Conservation (phyloP, 1,284 basidiomycete genomes). For the Pholiota adiposa region DNA sequence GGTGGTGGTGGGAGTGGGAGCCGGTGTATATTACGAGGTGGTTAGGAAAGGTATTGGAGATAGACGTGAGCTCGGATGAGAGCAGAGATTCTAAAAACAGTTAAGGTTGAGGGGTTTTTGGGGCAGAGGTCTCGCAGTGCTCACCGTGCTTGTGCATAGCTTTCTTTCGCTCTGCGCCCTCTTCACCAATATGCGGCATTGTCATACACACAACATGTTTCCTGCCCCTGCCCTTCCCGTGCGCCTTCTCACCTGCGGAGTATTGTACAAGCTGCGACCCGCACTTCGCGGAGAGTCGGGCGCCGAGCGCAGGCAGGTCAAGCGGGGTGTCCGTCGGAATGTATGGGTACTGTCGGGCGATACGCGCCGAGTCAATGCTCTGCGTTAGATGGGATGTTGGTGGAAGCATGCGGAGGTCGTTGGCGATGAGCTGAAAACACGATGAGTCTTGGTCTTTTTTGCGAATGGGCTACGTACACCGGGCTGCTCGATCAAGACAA, state of each 20-base stretch:
- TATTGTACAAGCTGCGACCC: constrained; percentile 48
- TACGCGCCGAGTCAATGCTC: constrained; percentile 50
- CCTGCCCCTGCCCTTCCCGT: constrained; percentile 33
- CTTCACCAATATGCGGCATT: constrained; percentile 54
- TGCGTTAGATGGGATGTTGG: constrained; percentile 52
- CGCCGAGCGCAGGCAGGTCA: constrained; percentile 39
- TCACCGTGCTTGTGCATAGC: constrained; percentile 56
- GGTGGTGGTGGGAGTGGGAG: constrained; percentile 38
- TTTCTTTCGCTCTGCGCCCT: constrained; percentile 45
- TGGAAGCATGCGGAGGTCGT: constrained; percentile 65
- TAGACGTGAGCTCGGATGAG: constrained; percentile 48
- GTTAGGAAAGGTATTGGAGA: constrained; percentile 55
- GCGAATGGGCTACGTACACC: constrained; percentile 51
- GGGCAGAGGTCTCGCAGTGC: constrained; percentile 25
- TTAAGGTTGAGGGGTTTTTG: constrained; percentile 4
- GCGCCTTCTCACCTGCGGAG: constrained; percentile 40
- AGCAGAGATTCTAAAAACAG: constrained; percentile 43
- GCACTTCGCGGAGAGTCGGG: constrained; percentile 54
- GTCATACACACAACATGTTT: constrained; percentile 63
- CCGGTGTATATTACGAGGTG: constrained; percentile 71
- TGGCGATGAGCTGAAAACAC: constrained; percentile 65
- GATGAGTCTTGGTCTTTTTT: not conserved
- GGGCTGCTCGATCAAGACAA: constrained; percentile 69
- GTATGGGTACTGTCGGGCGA: constrained; percentile 66
- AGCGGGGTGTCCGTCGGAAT: constrained; percentile 39